Percentiles rank a stretch among this genome's conserved stretches.
Conservation (phyloP, 495 filamentous ascomycete species). For the Podospora anserina region DNA sequence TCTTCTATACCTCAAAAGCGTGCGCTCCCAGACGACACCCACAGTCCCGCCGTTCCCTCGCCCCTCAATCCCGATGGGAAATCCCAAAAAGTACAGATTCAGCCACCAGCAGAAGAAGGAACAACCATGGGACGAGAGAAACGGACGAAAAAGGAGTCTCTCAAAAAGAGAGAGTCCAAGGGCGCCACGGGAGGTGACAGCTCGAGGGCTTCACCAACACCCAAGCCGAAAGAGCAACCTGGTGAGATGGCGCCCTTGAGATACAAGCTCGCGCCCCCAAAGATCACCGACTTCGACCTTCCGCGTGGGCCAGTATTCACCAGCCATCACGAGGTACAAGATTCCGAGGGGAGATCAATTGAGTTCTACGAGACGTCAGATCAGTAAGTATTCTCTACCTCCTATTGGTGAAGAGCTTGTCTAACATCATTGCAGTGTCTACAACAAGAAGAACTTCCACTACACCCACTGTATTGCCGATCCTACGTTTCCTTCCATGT, state of each 20-base stretch:
- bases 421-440: slow-evolving; percentile 55
- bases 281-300: slow-evolving; percentile 56
- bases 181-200: slow-evolving; percentile 44
- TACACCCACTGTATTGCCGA: slow-evolving; percentile 92
- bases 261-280: slow-evolving; percentile 58
- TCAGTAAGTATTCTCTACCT: slow-evolving; percentile 50
- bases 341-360: slow-evolving; percentile 44
- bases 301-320: slow-evolving; percentile 54
- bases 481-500: slow-evolving; percentile 75
- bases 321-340: slow-evolving; percentile 45
- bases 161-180: slow-evolving; percentile 77
- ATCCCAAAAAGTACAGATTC: slow-evolving; percentile 29
- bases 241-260: slow-evolving; percentile 50
- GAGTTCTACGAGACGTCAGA: slow-evolving; percentile 62
- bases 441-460: slow-evolving; percentile 85
- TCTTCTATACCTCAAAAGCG: slow-evolving; percentile 59
- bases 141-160: slow-evolving; percentile 63
- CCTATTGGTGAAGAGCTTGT: not conserved
- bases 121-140: slow-evolving; percentile 46
- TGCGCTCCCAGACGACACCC: slow-evolving; percentile 43
- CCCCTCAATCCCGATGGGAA: slow-evolving; percentile 59
- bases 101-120: slow-evolving; percentile 37
- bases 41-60: slow-evolving; percentile 57
- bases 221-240: slow-evolving; percentile 50
- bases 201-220: slow-evolving; percentile 54